Evolutionary conservation across 495 filamentous ascomycete genomes (phyloP).

Genomic region (Cudoniella acicularis): DNA sequence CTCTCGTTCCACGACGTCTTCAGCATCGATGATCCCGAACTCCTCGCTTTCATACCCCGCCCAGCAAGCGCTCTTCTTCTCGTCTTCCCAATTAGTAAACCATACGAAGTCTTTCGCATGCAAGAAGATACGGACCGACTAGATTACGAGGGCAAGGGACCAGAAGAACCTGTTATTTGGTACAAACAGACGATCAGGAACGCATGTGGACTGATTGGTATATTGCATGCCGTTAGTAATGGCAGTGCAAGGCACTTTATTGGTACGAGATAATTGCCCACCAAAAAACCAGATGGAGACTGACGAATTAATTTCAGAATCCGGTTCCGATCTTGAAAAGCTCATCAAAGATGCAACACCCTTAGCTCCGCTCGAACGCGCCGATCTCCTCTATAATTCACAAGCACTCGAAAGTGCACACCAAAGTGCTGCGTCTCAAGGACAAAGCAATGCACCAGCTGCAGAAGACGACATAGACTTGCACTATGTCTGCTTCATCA

Average conservation of each 20-base stretch:
- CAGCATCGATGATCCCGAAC: constrained; percentile 72
- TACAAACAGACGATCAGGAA: constrained; percentile 89
- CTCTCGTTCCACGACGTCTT: constrained; percentile 80
- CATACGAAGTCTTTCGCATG: constrained; percentile 63
- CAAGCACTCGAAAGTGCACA: constrained; percentile 69
- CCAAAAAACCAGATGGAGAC: not conserved
- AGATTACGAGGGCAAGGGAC: constrained; percentile 41
- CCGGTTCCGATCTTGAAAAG: constrained; percentile 36
- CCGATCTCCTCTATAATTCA: constrained; percentile 69
- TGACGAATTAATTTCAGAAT: constrained; percentile 29
- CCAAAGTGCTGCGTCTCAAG: constrained; percentile 61
- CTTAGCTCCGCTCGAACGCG: constrained; percentile 53
- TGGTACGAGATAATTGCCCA: constrained; percentile 29
- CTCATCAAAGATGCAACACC: constrained; percentile 45
- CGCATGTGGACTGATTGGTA: constrained; percentile 80
- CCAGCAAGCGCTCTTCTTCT: constrained; percentile 78
- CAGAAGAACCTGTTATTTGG: constrained; percentile 60
- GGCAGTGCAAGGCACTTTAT: constrained; percentile 40
- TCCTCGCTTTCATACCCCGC: constrained; percentile 78
- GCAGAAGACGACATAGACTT: constrained; percentile 66
- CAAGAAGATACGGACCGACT: constrained; percentile 54
- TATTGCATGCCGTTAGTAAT: constrained; percentile 73
- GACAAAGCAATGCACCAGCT: constrained; percentile 68
- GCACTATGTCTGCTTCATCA: constrained; percentile 87
- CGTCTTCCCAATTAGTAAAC: constrained; percentile 73